phyloP scores from a whole-genome alignment of 2,329 filamentous ascomycete genomes.

The Aspergillus sp. region DNA sequence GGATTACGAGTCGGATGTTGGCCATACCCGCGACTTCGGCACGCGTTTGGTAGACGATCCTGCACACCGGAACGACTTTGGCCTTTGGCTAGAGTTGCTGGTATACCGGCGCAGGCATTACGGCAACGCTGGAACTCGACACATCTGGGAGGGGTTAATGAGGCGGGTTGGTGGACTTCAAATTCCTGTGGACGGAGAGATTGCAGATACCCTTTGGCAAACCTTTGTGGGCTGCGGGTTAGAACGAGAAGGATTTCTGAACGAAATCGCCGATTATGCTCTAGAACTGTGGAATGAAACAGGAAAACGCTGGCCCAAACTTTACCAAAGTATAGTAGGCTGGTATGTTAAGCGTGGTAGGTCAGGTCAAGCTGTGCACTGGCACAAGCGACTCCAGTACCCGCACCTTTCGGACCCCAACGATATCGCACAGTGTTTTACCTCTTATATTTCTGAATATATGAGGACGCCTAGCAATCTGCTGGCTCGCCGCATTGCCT shows the following conservation, averaged over 20 bases:
- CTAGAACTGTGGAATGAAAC: slow-evolving; percentile 41
- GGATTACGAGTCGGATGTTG: slow-evolving; percentile 44
- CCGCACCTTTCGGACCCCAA: slow-evolving; percentile 31
- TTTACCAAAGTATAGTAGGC: slow-evolving; percentile 41
- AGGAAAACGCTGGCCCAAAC: slow-evolving; percentile 36
- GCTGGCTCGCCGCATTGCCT: slow-evolving; percentile 30
- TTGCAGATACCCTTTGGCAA: slow-evolving; percentile 44
- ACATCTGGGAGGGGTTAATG: slow-evolving; percentile 43
- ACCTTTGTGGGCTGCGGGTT: slow-evolving; percentile 39
- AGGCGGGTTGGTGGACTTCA: slow-evolving; percentile 28
- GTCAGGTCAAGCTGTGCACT: slow-evolving; percentile 32
- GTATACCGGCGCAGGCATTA: slow-evolving; percentile 44
- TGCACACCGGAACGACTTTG: slow-evolving; percentile 33
- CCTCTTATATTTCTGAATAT: slow-evolving; percentile 24
- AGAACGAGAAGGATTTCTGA: slow-evolving; percentile 32
- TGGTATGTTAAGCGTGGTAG: slow-evolving; percentile 32
- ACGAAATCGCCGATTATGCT: slow-evolving; percentile 36
- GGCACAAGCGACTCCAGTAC: slow-evolving; percentile 39
- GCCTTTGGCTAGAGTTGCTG: slow-evolving; percentile 48
- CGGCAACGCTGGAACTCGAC: slow-evolving; percentile 41
- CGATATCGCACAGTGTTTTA: slow-evolving; percentile 32
- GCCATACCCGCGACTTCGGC: slow-evolving; percentile 34
- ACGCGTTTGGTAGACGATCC: slow-evolving; percentile 40
- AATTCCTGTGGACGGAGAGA: slow-evolving; percentile 37
- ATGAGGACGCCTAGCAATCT: slow-evolving; percentile 16